Evolutionary conservation across 2,329 filamentous ascomycete species (phyloP).

Genomic region (Didymella lethalis): DNA sequence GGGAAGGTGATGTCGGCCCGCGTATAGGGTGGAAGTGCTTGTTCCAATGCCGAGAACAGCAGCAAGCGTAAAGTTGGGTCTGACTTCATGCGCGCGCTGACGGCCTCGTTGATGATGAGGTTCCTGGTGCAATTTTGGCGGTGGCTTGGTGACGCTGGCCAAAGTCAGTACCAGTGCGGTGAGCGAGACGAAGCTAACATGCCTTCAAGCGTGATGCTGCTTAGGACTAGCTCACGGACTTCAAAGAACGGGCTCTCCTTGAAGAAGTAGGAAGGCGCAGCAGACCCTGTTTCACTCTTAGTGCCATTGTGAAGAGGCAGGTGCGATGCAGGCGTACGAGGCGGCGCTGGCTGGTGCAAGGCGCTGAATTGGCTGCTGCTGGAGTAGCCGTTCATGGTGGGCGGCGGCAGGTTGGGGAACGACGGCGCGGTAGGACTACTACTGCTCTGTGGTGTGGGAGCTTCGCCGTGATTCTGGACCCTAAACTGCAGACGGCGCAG

Average conservation of each 20-base stretch:
- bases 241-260: constrained; percentile 88
- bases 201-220: constrained; percentile 76
- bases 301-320: background rate
- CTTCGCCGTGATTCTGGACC: constrained; percentile 51
- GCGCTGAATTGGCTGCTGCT: constrained; percentile 10
- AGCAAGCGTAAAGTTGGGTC: constrained; percentile 75
- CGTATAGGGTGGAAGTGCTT: constrained; percentile 40
- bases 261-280: constrained; percentile 58
- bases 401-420: constrained; percentile 27
- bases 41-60: constrained; percentile 80
- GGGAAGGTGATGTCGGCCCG: constrained; percentile 82
- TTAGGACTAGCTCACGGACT: constrained; percentile 70
- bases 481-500: constrained; percentile 53
- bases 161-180: constrained; percentile 15
- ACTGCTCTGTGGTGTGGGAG: constrained; percentile 38
- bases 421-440: constrained; percentile 30
- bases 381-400: constrained; percentile 29
- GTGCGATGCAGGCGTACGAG: constrained; percentile 27
- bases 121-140: constrained; percentile 66
- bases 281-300: constrained; percentile 42
- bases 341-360: constrained; percentile 21
- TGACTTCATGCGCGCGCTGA: constrained; percentile 63
- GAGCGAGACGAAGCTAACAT: constrained; percentile 57
- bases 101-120: constrained; percentile 63
- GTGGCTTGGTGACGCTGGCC: constrained; percentile 66